A percentile compares a stretch with the other conserved stretches of the same genome.
These are phyloP conservation scores for Leptographium galeiforme DNA, from an alignment of 2,329 filamentous ascomycete species.

Conservation along the genomic window DNA sequence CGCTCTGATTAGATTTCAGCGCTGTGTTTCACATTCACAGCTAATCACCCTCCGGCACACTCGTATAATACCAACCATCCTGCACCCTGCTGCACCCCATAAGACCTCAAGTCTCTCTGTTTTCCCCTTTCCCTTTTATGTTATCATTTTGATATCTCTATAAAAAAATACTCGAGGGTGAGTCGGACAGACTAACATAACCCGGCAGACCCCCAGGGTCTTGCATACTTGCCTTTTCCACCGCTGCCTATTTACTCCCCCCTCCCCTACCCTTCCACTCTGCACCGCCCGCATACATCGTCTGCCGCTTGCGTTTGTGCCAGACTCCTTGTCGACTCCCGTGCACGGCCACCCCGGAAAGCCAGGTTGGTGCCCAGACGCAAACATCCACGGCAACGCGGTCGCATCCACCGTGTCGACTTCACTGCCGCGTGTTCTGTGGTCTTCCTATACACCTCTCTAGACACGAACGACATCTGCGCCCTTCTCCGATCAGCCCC, in stretches of 20 bases:
- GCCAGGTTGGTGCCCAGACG: constrained; percentile 4
- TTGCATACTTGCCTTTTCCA: background rate
- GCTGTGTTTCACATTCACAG: constrained; percentile 11
- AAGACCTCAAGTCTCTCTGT: background rate
- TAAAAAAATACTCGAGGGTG: background rate
- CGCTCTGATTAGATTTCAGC: constrained; percentile 8
- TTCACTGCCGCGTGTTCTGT: background rate
- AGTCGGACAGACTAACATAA: background rate
- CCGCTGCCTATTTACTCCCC: background rate
- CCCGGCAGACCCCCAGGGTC: background rate
- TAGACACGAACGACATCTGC: background rate
- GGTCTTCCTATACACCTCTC: background rate
- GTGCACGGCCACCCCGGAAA: constrained; percentile 9
- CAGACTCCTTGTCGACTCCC: constrained; percentile 5
- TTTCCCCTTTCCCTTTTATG: constrained; percentile 2
- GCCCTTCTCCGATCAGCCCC: background rate
- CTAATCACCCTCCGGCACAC: constrained; percentile 8
- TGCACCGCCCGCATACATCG: constrained; percentile 1
- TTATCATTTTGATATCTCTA: background rate
- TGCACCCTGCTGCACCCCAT: constrained; percentile 4
- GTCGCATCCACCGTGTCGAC: background rate
- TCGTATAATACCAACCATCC: constrained; percentile 6
- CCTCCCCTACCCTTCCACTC: background rate
- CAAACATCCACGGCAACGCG: background rate
- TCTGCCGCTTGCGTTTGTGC: background rate